These are phyloP conservation scores for Aulographum hederae DNA, from an alignment of 2,329 filamentous ascomycete genomes.

Conservation along the genomic window DNA sequence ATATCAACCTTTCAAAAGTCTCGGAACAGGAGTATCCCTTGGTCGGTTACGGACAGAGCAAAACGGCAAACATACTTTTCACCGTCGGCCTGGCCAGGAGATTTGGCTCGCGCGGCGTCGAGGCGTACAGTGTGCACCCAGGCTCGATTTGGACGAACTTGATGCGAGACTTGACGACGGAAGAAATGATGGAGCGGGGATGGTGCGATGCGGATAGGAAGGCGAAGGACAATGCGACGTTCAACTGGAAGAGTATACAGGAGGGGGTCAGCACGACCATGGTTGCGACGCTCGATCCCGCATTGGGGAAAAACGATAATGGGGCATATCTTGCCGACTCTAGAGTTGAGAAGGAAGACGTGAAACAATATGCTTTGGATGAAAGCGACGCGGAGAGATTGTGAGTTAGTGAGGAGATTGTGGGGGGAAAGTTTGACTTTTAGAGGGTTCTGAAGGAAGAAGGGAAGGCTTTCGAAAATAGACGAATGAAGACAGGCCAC, in stretches of 20 bases:
- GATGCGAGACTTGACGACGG: neutral
- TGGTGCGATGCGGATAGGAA: neutral
- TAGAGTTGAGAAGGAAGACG: neutral
- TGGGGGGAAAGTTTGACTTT: conserved; percentile 6
- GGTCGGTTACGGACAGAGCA: conserved; percentile 25
- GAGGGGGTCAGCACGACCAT: conserved; percentile 1
- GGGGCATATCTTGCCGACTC: conserved; percentile 1
- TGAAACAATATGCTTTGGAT: conserved; percentile 1
- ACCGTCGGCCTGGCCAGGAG: conserved; percentile 19
- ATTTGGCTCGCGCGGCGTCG: neutral
- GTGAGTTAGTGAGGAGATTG: conserved; percentile 5
- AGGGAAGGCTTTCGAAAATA: too few species aligned
- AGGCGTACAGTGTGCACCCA: conserved; percentile 2
- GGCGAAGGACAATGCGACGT: neutral
- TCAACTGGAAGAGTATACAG: conserved; percentile 1
- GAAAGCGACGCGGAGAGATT: conserved; percentile 1
- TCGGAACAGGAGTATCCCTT: conserved; percentile 12
- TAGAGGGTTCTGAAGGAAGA: conserved; percentile 1
- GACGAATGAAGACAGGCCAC: too few species aligned
- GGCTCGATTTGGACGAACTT: conserved; percentile 4
- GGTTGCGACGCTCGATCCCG: conserved; percentile 2
- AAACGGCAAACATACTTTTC: conserved; percentile 30
- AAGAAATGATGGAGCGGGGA: neutral
- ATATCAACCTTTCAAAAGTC: conserved; percentile 9
- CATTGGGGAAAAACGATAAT: neutral